Evolutionary conservation across 2,329 filamentous ascomycete genomes (phyloP).

Genomic region (Aspergillus aculeatinus): DNA sequence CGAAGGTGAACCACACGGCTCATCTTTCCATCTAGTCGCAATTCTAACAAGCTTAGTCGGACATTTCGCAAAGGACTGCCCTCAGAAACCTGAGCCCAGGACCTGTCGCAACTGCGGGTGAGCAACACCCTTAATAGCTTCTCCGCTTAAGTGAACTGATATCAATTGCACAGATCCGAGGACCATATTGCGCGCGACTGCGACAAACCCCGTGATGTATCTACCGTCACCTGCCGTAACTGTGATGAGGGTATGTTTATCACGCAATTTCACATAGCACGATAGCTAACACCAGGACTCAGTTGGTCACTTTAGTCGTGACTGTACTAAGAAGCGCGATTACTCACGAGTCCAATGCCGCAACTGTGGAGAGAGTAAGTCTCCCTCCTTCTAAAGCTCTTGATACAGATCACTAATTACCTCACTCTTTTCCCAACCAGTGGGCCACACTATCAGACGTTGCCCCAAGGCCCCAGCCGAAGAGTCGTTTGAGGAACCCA

Average conservation of each 20-base stretch:
- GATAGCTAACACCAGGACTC: constrained; percentile 12
- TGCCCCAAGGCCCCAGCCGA: constrained; percentile 32
- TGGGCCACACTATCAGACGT: constrained; percentile 45
- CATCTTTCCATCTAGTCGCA: neutral
- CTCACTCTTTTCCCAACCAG: constrained; percentile 23
- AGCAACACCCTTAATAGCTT: constrained; percentile 7
- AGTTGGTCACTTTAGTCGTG: constrained; percentile 45
- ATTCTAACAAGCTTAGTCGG: constrained; percentile 32
- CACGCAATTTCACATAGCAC: neutral
- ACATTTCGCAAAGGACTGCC: constrained; percentile 50
- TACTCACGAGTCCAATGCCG: constrained; percentile 47
- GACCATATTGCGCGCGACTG: constrained; percentile 47
- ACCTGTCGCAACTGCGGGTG: constrained; percentile 49
- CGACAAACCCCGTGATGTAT: constrained; percentile 42
- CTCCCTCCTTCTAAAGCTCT: neutral
- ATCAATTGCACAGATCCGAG: constrained; percentile 34
- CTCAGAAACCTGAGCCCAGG: constrained; percentile 33
- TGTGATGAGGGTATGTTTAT: constrained; percentile 42
- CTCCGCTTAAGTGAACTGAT: neutral
- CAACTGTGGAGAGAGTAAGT: constrained; percentile 46
- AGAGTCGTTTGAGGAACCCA: constrained; percentile 10
- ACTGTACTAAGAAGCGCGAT: constrained; percentile 46
- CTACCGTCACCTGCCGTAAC: constrained; percentile 46
- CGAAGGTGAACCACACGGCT: constrained; percentile 29
- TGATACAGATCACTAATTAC: neutral